A percentile compares a stretch with the other conserved stretches of the same genome.
Conservation (phyloP, 2,329 filamentous ascomycete species). For the Pyrenophora tritici-repentis region DNA sequence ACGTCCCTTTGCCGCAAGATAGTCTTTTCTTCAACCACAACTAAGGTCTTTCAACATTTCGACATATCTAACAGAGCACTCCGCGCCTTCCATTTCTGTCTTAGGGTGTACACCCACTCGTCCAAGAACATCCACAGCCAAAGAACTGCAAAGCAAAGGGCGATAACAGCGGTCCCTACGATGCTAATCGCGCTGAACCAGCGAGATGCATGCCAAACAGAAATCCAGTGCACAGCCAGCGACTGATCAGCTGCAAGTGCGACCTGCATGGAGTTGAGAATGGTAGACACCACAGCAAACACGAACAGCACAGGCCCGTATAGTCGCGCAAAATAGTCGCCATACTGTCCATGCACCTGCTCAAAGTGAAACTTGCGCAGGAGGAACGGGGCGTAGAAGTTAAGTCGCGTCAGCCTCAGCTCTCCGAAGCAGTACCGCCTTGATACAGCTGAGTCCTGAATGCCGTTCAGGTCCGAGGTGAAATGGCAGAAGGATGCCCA, state of each 20-base stretch:
- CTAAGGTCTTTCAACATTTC: no score
- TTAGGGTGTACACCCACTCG: background rate
- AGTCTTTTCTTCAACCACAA: no score
- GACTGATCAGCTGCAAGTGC: no score
- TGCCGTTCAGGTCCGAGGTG: no score
- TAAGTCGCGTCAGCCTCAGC: conserved; percentile 45
- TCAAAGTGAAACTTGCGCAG: no score
- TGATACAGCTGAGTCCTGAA: conserved; percentile 39
- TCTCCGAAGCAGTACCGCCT: conserved; percentile 52
- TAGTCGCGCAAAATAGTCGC: no score
- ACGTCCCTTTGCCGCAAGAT: no score
- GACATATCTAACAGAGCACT: background rate
- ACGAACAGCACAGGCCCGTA: no score
- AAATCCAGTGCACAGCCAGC: conserved; percentile 4
- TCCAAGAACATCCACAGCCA: conserved; percentile 13
- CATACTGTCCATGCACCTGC: no score
- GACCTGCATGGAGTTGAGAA: no score
- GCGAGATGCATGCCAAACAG: conserved; percentile 18
- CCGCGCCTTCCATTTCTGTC: conserved; percentile 14
- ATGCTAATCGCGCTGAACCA: conserved; percentile 29
- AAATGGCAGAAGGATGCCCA: no score
- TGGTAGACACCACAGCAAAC: conserved; percentile 20
- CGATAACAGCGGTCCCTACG: conserved; percentile 14
- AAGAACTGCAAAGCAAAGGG: conserved; percentile 21
- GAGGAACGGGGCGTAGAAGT: no score